Evolutionary conservation across 169 alveolate genomes (phyloP).

Genomic region (Plasmodium knowlesi): DNA sequence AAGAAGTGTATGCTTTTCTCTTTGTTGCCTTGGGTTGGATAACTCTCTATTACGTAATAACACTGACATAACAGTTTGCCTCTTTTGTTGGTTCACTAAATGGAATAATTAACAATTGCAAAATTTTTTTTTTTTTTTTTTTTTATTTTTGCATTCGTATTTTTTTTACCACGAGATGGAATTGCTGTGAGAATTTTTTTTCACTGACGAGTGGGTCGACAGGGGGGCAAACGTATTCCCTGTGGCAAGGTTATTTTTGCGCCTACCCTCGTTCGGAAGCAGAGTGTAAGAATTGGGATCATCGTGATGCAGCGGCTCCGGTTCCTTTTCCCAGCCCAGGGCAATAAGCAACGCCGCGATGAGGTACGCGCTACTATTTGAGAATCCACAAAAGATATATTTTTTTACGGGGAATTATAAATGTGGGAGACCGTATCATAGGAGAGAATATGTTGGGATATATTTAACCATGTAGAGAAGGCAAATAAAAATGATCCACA

Average conservation of each 20-base stretch:
- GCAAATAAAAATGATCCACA: background rate
- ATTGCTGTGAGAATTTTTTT: background rate
- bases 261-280: background rate
- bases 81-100: background rate
- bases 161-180: background rate
- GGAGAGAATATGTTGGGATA: background rate
- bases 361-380: background rate
- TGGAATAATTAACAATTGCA: background rate
- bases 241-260: background rate
- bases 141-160: background rate
- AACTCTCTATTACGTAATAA: background rate
- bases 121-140: background rate
- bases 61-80: background rate
- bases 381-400: background rate
- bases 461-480: background rate
- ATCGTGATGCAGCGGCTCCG: background rate
- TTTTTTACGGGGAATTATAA: background rate
- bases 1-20: background rate
- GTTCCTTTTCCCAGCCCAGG: background rate
- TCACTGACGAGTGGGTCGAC: background rate
- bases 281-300: background rate
- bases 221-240: background rate
- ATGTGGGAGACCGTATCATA: background rate
- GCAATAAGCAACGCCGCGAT: background rate
- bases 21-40: background rate